phyloP scores from a whole-genome alignment of 441 rosid species.

The Sinapis alba region DNA sequence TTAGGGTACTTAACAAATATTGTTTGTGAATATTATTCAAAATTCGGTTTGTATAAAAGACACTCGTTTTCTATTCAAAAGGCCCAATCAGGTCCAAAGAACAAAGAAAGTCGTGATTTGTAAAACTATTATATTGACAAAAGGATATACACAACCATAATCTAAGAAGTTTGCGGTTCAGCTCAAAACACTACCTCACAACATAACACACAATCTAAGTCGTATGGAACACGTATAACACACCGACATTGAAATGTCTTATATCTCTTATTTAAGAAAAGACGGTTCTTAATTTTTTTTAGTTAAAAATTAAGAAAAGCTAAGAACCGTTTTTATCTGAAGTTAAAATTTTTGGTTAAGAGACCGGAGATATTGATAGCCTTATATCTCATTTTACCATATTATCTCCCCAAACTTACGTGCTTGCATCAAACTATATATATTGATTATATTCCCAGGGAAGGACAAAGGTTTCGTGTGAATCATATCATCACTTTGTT shows the following conservation, averaged over 20 bases:
- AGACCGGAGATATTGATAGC: no score
- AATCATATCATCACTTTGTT: constrained; percentile 27
- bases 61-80: background rate
- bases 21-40: background rate
- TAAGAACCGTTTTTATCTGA: no score
- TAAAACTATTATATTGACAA: background rate
- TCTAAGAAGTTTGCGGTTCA: constrained; percentile 14
- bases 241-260: constrained; percentile 24
- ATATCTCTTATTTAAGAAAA: no score
- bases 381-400: constrained; percentile 21
- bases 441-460: background rate
- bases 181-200: constrained; percentile 20
- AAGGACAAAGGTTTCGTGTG: constrained; percentile 28
- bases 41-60: background rate
- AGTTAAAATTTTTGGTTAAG: no score
- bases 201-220: constrained; percentile 29
- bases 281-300: no score
- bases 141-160: background rate
- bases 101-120: background rate
- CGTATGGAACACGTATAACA: constrained; percentile 31
- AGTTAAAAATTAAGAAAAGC: no score
- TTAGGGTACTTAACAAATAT: background rate
- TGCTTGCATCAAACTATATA: constrained; percentile 27
- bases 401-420: constrained; percentile 32
- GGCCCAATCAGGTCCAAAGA: constrained; percentile 12